Base-by-base conservation (phyloP, 2,329 filamentous ascomycete species). In the Bipolaris zeicola region DNA sequence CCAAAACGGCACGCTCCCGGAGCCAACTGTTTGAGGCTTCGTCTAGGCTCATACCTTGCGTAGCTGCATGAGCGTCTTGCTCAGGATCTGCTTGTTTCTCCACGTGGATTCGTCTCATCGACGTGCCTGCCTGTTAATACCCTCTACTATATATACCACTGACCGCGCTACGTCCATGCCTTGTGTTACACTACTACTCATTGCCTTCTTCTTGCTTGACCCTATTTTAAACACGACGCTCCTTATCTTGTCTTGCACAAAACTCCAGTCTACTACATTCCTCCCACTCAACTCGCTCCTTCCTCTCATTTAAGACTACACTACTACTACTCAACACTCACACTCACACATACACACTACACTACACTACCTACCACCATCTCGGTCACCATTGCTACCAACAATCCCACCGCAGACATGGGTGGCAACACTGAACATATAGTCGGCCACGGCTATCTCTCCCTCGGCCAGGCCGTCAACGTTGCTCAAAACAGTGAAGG, bases 401-500 rank as follows among this genome's bases (percentile, higher is more conserved):
- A 28, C 42, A 33, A 43, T 10, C n/a, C 60, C 59, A 57, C 48
- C 60, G 33, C 14, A 43, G 52, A 67, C 64, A 80, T 80, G 77
- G 77, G 77, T 67, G 75, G 73, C 71, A 76, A 76, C 70, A 67
- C 67, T 49, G 70, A 75, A 67, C 68, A 72, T 69, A 71, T 75
- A 69, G 70, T 70, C 53, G 70, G 73, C 69, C 62, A 76, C 64
- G 79, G 78, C 60, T 64, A 75, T 52, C 71, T 82, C 58, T 80
- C 78, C 52, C 85, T 92, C 53, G 81, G 85, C 59, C 83, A 87
- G 73, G 90, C 90, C 22, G 82, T 96, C 52, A 87, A 93, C 68
- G 84, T 90, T 57, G 91, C 90, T 13, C 85, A 91, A 60, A 90
- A 92, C 72, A 88, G 83, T 70, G 84, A 88, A 57, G 87, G 88